Conservation (phyloP, 441 rosid species). For the Daphne laureola region DNA sequence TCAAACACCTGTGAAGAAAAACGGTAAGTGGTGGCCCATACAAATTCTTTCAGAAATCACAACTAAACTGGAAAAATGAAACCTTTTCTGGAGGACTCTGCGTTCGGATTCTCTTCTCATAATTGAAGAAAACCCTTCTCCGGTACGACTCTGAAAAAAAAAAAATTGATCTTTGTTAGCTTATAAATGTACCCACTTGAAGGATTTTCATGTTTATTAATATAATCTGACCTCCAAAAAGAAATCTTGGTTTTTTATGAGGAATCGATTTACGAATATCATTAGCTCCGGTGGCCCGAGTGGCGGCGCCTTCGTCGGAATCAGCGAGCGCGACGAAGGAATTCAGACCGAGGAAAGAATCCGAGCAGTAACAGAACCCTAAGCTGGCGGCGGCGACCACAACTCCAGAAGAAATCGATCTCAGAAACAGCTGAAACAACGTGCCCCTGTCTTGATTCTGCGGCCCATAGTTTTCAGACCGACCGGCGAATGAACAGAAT, state of each 20-base stretch:
- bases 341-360: slow-evolving; percentile 8
- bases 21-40: not conserved
- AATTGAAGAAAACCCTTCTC: slow-evolving; percentile 58
- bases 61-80: not conserved
- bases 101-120: slow-evolving; percentile 51
- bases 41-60: not conserved
- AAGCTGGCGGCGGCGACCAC: slow-evolving; percentile 27
- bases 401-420: slow-evolving; percentile 23
- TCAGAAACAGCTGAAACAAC: slow-evolving; percentile 8
- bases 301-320: slow-evolving; percentile 3
- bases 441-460: slow-evolving; percentile 4
- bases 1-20: slow-evolving; percentile 24
- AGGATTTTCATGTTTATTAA: too few relatives aligned
- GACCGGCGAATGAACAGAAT: slow-evolving; percentile 9
- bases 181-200: too few relatives aligned
- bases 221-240: slow-evolving; percentile 29
- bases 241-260: slow-evolving; percentile 20
- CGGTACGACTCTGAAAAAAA: slow-evolving; percentile 37
- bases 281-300: slow-evolving; percentile 7
- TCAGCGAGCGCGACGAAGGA: slow-evolving; percentile 26
- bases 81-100: slow-evolving; percentile 67
- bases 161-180: not conserved
- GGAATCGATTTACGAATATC: slow-evolving; percentile 12
- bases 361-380: slow-evolving; percentile 24
- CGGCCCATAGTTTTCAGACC: slow-evolving; percentile 6